These are phyloP conservation scores for Setomelanomma holmii DNA, from an alignment of 2,329 filamentous ascomycete genomes.

Conservation along the genomic window DNA sequence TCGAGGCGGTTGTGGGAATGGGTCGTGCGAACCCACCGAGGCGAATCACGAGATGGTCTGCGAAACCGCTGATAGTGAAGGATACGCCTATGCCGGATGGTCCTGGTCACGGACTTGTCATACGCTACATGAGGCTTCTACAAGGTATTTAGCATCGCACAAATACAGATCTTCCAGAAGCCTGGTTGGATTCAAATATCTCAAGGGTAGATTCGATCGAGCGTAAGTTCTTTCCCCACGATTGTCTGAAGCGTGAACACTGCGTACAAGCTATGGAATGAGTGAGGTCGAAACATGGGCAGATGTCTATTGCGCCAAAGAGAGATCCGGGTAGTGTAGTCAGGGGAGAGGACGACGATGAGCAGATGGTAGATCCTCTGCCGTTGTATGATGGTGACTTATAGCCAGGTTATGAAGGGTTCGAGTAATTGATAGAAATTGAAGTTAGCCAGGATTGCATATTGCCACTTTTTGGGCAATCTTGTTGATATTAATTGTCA, in stretches of 20 bases:
- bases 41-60: neutral
- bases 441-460: too few relatives aligned
- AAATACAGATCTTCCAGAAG: neutral
- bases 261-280: neutral
- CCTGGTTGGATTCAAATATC: neutral
- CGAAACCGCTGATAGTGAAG: neutral
- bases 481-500: too few relatives aligned
- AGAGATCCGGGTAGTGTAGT: neutral
- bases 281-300: neutral
- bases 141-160: neutral
- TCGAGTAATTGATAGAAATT: neutral
- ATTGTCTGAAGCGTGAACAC: neutral
- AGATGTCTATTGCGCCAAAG: neutral
- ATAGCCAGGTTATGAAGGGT: neutral
- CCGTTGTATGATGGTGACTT: neutral
- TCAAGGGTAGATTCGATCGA: neutral
- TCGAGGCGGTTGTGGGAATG: neutral
- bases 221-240: neutral
- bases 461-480: too few relatives aligned
- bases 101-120: neutral
- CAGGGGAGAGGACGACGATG: neutral
- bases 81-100: neutral
- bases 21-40: neutral
- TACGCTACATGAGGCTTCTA: neutral
- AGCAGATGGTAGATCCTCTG: neutral